Base-by-base conservation (phyloP, 2,329 filamentous ascomycete genomes). In the Exophiala xenobiotica region DNA sequence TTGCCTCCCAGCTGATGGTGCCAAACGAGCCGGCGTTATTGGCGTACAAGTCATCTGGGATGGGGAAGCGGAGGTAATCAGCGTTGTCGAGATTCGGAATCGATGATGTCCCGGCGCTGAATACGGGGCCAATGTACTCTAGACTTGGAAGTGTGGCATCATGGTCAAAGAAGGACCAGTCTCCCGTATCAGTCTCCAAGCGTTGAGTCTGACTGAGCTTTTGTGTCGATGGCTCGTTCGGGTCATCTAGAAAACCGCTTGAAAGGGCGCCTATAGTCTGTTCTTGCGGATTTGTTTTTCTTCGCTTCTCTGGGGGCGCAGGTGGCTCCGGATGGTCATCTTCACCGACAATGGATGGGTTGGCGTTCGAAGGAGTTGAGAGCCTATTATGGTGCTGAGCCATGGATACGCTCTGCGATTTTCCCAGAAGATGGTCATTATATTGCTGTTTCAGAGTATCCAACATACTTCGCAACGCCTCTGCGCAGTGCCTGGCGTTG, bases 401-500 rank as follows among this genome's bases (percentile, higher is more conserved):
- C 18, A 16, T 51, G 3, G 23, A 24, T 8, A 12, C 31, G 11
- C 31, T 16, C 9, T 35, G 31, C n/a, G 31, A 4, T 3, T 16
- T 12, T 4, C 31, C 31, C 12, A 35, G 31, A 35, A 35, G 4
- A 35, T 23, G 9, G 22, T 40, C 23, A 7, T 23, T 24, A 20
- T 51, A 51, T 33, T 52, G 49, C 12, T 12, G 18, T 35, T 29
- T 37, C 22, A 52, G 49, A 22, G 23, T 46, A 9, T 33, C 49
- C 27, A 48, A 29, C 18, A 52, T 27, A n/a, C 43, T 43, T 23
- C 22, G 29, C 14, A 52, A 39, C 4, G 49, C 44, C 12, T 39
- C 49, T 19, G 49, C 40, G 33, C 49, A 52, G 29, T 52, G 49
- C 23, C 31, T 35, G 9, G 49, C 49, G 29, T 52, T 52, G 24